These are phyloP conservation scores for Rutstroemia sydowiana DNA, from an alignment of 2,329 filamentous ascomycete species.

Conservation along the genomic window DNA sequence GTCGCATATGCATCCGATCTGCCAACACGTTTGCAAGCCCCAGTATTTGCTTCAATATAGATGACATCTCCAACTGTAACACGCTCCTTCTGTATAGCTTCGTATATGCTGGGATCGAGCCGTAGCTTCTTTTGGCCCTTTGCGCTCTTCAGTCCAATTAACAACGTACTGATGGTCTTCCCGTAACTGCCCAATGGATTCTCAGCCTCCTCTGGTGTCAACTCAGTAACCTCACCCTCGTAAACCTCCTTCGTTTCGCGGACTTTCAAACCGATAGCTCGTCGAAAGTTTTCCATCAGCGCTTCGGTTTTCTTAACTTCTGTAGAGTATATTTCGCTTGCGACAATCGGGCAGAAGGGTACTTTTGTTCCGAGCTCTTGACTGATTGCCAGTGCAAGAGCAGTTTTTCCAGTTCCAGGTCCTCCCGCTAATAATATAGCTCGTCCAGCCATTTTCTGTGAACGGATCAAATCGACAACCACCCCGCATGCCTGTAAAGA, in stretches of 20 bases:
- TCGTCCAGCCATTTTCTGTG: slow-evolving; percentile 95
- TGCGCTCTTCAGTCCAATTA: slow-evolving; percentile 91
- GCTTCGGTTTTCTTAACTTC: slow-evolving; percentile 99
- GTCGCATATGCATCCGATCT: slow-evolving; percentile 95
- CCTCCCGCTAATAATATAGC: slow-evolving; percentile 90
- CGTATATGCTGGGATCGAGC: slow-evolving; percentile 95
- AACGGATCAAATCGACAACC: slow-evolving; percentile 89
- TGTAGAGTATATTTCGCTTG: slow-evolving; percentile 94
- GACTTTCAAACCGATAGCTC: slow-evolving; percentile 92
- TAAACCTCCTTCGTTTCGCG: slow-evolving; percentile 99
- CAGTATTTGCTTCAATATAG: slow-evolving; percentile 98
- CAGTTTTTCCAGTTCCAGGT: slow-evolving; percentile 94
- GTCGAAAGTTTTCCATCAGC: slow-evolving; percentile 97
- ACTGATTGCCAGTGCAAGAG: slow-evolving; percentile 87
- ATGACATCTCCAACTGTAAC: slow-evolving; percentile 95
- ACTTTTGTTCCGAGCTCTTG: slow-evolving; percentile 98
- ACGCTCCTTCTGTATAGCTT: slow-evolving; percentile 96
- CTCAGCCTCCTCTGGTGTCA: slow-evolving; percentile 95
- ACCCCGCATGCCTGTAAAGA: slow-evolving; percentile 76
- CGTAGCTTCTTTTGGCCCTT: slow-evolving; percentile 97
- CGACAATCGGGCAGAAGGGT: slow-evolving; percentile 95
- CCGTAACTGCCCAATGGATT: slow-evolving; percentile 96
- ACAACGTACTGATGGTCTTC: slow-evolving; percentile 90
- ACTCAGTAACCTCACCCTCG: slow-evolving; percentile 95
- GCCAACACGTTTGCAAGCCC: slow-evolving; percentile 93